Conservation (phyloP, 768 basidiomycete species). For the Macrolepiota dolichaula region DNA sequence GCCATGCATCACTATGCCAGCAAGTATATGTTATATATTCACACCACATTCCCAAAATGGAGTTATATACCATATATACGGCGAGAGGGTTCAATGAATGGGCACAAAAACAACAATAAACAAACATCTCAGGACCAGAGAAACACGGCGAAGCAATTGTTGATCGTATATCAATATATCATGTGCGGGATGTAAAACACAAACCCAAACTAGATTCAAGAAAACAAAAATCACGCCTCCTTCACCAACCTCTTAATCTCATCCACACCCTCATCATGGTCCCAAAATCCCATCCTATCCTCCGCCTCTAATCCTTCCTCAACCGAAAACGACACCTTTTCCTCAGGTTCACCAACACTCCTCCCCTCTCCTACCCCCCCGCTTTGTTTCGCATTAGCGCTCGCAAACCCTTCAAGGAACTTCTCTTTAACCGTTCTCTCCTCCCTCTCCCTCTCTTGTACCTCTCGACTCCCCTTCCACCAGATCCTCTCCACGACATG, state of each 20-base stretch:
- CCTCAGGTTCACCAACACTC: conserved; percentile 14
- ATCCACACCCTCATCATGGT: conserved; percentile 67
- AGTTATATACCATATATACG: too few relatives aligned
- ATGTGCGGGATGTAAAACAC: too few relatives aligned
- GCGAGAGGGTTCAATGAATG: too few relatives aligned
- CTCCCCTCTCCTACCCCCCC: conserved; percentile 13
- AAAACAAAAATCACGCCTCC: conserved; percentile 36
- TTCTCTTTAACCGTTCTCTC: conserved; percentile 45
- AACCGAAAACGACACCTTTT: conserved; percentile 12
- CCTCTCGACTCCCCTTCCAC: conserved; percentile 74
- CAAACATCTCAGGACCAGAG: too few relatives aligned
- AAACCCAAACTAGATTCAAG: background rate
- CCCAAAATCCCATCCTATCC: conserved; percentile 51
- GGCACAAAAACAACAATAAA: too few relatives aligned
- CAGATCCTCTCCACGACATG: conserved; percentile 71
- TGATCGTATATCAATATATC: too few relatives aligned
- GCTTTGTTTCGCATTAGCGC: conserved; percentile 7
- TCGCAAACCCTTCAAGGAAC: conserved; percentile 28
- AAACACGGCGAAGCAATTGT: too few relatives aligned
- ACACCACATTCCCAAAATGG: too few relatives aligned
- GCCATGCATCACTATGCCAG: too few relatives aligned
- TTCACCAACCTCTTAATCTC: conserved; percentile 69
- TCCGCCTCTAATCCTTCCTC: conserved; percentile 16
- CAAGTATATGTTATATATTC: too few relatives aligned
- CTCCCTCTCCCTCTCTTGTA: conserved; percentile 49